Percentiles rank a stretch among this genome's conserved stretches.
phyloP scores from a whole-genome alignment of 257 asterid species.

The Prunella vulgaris region DNA sequence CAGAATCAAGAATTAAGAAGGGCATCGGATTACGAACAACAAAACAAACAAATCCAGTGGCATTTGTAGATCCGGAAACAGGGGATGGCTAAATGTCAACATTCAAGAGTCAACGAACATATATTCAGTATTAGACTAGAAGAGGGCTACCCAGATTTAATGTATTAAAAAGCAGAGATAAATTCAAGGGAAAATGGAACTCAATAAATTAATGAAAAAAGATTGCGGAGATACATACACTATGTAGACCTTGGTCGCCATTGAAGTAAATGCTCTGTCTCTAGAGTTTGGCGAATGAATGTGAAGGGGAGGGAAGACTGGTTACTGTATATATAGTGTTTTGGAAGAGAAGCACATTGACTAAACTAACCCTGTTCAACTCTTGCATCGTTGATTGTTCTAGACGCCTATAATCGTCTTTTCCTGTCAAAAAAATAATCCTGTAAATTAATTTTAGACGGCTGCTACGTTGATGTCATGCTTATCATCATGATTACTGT shows the following conservation, averaged over 20 bases:
- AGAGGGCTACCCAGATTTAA: too few species aligned
- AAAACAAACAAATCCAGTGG: neutral
- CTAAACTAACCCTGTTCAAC: constrained; percentile 10
- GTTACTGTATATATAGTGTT: constrained; percentile 19
- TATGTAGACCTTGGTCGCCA: constrained; percentile 64
- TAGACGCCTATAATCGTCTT: neutral
- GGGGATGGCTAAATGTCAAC: neutral
- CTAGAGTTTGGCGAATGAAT: constrained; percentile 24
- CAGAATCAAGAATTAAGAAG: neutral
- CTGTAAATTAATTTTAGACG: neutral
- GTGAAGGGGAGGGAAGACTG: constrained; percentile 10
- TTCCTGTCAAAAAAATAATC: too few species aligned
- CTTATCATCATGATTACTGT: constrained; percentile 29
- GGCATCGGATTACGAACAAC: neutral
- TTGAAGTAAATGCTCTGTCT: constrained; percentile 15
- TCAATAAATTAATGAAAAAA: neutral
- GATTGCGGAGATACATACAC: constrained; percentile 38
- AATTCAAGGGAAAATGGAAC: neutral
- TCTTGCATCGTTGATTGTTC: neutral
- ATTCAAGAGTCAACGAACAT: neutral
- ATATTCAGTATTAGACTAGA: neutral
- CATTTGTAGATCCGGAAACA: neutral
- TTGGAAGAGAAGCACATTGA: constrained; percentile 27
- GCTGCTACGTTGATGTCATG: constrained; percentile 36
- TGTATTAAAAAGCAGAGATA: neutral